Base-by-base conservation (phyloP, 2,329 filamentous ascomycete genomes). In the Xylariaceae sp. region DNA sequence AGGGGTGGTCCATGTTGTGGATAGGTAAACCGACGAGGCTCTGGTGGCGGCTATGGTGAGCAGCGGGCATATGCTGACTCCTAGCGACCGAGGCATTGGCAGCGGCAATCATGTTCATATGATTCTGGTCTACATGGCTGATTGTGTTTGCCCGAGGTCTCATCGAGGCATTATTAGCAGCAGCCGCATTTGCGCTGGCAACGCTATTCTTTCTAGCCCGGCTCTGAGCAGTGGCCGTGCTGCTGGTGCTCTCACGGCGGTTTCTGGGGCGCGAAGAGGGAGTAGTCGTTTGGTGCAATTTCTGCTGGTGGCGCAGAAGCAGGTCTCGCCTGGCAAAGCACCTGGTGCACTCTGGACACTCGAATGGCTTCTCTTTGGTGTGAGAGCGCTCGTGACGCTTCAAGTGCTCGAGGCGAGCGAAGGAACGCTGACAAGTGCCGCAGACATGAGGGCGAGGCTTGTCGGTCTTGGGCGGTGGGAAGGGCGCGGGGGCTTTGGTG, bases 381-480 rank as follows among this genome's bases (percentile, higher is more conserved):
- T 62, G 61, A n/a, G 60, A 63, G 43, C 93, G 81, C 69, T 97
- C 93, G 66, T 98, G 93, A 47, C 93, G 85, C 71, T 98, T 98
- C 53, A 98, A 72, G 64, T 98, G 93, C 69, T 98, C 93, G 55
- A 98, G 72, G 47, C 93, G 83, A 44, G 93, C 93, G 64, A 98
- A 98, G 24, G 88, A 95, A 51, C 93, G 83, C 57, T 83, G 80
- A 65, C 93, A 98, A 36, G 90, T 97, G 31, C 75, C 81, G 71
- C 93, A 98, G 46, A 95, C 83, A 67, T 98, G 93, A 51, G 93
- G 93, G 50, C 91, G 81, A 42, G 93, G 93, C 72, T 97, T 98
- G 68, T 98, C 93, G 49, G 89, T 95, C 72, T 97, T 98, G 37
- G 91, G 86, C 31, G 87, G 86, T 54, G 87, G 87, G 51, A 87